phyloP scores from a whole-genome alignment of 345 rosid genomes.

The thale cress (Arabidopsis thaliana) region DNA sequence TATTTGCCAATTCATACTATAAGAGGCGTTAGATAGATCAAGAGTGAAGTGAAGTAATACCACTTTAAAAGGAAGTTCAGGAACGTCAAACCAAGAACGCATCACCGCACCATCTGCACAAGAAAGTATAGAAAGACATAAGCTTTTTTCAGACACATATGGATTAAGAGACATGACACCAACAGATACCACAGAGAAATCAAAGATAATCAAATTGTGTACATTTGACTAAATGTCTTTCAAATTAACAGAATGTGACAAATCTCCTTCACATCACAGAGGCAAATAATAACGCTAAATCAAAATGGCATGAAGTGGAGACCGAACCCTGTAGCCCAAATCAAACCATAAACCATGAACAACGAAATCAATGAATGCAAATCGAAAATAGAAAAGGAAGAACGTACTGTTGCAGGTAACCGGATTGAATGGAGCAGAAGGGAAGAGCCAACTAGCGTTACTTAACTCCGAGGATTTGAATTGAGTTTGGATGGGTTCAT shows the following conservation, averaged over 20 bases:
- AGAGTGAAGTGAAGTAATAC: conserved; percentile 44
- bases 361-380: background rate
- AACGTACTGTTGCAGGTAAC: conserved; percentile 67
- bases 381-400: background rate
- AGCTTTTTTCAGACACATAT: conserved; percentile 9
- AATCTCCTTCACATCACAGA: background rate
- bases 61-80: conserved; percentile 71
- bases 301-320: background rate
- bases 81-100: conserved; percentile 90
- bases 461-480: conserved; percentile 60
- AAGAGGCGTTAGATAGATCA: background rate
- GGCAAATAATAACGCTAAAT: background rate
- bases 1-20: background rate
- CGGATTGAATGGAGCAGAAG: conserved; percentile 67
- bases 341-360: background rate
- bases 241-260: background rate
- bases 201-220: too few species aligned
- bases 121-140: conserved; percentile 15
- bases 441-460: conserved; percentile 68
- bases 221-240: background rate
- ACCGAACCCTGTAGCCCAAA: background rate
- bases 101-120: conserved; percentile 69
- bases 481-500: conserved; percentile 64
- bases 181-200: background rate
- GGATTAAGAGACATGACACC: background rate